A percentile compares a stretch with the other conserved stretches of the same genome.
These are phyloP conservation scores for Pouteria glomerata DNA, from an alignment of 148 eudicot species.

Conservation along the genomic window DNA sequence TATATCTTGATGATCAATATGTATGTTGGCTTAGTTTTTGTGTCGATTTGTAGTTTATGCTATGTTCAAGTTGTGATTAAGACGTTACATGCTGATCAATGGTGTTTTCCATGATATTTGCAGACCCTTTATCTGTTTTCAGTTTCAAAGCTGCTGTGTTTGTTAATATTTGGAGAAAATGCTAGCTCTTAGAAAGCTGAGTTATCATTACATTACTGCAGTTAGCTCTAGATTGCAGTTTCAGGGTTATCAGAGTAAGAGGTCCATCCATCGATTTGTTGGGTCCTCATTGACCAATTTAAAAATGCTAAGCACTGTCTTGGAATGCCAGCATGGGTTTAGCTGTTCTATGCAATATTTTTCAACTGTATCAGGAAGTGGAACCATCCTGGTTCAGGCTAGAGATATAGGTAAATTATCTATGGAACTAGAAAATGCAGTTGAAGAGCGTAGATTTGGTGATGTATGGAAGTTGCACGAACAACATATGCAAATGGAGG, in stretches of 20 bases:
- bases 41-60: too few relatives aligned
- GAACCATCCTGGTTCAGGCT: conserved; percentile 72
- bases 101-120: too few relatives aligned
- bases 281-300: not conserved
- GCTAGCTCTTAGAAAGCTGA: conserved; percentile 31
- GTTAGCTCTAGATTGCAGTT: conserved; percentile 7
- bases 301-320: not conserved
- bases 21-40: too few relatives aligned
- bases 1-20: too few relatives aligned
- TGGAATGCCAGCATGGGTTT: conserved; percentile 9
- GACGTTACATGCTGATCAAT: too few relatives aligned
- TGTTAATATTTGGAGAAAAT: conserved; percentile 13
- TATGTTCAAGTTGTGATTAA: too few relatives aligned
- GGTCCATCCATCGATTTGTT: conserved; percentile 11
- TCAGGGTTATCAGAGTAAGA: conserved; percentile 1
- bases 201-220: not conserved
- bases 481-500: conserved; percentile 80
- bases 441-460: conserved; percentile 46
- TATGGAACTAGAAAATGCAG: conserved; percentile 55
- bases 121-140: not conserved
- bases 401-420: conserved; percentile 69
- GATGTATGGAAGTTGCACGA: conserved; percentile 74
- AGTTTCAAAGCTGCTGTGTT: not conserved
- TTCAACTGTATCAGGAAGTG: conserved; percentile 47
- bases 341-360: conserved; percentile 12